phyloP scores from a whole-genome alignment of 1,139 yeast species.

The Pichia sp. region DNA sequence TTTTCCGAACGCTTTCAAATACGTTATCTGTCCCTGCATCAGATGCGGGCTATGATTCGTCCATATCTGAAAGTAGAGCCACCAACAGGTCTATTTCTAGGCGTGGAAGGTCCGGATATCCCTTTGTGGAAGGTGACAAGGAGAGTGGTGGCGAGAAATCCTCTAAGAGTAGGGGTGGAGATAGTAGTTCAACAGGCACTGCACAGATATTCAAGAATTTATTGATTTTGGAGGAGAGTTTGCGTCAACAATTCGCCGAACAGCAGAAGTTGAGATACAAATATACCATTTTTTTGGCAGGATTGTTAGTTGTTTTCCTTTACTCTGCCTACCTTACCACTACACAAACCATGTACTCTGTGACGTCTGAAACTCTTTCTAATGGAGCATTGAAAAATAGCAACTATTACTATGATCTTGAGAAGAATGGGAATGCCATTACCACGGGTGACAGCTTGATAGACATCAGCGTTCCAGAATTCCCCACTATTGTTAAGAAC shows the following conservation, averaged over 20 bases:
- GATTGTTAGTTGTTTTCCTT: conserved; percentile 22
- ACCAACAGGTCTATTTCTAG: no score
- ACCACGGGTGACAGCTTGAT: not conserved
- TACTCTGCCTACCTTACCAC: no score
- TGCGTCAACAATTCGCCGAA: conserved; percentile 71
- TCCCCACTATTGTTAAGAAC: not conserved
- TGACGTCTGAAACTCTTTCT: no score
- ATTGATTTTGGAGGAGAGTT: conserved; percentile 74
- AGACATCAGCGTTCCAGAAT: not conserved
- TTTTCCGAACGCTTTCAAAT: conserved; percentile 4
- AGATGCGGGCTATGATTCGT: not conserved
- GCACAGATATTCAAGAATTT: conserved; percentile 75
- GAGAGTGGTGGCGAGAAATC: not conserved
- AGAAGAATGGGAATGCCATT: no score
- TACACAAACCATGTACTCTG: no score
- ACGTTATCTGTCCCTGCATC: conserved; percentile 3
- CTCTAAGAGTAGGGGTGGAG: conserved; percentile 5
- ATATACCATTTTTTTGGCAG: conserved; percentile 56
- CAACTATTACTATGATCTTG: no score
- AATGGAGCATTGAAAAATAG: no score
- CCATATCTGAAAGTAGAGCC: conserved; percentile 16
- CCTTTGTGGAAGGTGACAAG: no score
- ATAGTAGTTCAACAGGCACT: conserved; percentile 27
- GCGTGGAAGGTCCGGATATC: no score
- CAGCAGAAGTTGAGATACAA: conserved; percentile 65